phyloP scores from a whole-genome alignment of 495 filamentous ascomycete genomes.

The Penicillium atrosanguineum region DNA sequence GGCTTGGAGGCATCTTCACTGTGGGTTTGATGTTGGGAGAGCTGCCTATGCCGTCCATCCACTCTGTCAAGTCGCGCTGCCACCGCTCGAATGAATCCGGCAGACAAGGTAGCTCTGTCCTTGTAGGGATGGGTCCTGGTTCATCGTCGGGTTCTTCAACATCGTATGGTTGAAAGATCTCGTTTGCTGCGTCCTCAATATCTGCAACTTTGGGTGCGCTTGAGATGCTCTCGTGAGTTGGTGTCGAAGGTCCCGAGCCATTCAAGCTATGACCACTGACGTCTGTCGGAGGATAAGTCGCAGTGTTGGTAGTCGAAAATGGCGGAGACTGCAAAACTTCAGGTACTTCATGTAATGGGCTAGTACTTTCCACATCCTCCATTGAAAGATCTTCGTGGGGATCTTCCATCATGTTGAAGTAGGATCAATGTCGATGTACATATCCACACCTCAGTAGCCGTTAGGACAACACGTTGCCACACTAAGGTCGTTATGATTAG shows the following conservation, averaged over 20 bases:
- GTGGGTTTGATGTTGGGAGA: slow-evolving; percentile 15
- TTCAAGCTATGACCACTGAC: slow-evolving; percentile 16
- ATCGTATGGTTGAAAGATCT: slow-evolving; percentile 39
- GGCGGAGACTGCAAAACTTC: neutral
- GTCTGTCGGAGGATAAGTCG: slow-evolving; percentile 1
- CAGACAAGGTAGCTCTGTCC: slow-evolving; percentile 10
- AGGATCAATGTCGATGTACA: neutral
- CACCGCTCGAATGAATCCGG: slow-evolving; percentile 25
- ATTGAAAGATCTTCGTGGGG: slow-evolving; percentile 1
- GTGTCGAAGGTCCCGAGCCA: slow-evolving; percentile 17
- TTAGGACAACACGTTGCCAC: slow-evolving; percentile 1
- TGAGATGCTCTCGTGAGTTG: neutral
- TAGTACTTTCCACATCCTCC: neutral
- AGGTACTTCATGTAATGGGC: neutral
- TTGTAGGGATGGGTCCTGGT: slow-evolving; percentile 1
- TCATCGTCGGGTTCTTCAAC: slow-evolving; percentile 47
- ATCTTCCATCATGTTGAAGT: neutral
- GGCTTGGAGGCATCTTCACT: neutral
- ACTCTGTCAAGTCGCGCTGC: slow-evolving; percentile 36
- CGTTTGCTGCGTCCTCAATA: slow-evolving; percentile 1
- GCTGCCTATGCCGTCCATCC: slow-evolving; percentile 30
- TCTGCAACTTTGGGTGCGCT: slow-evolving; percentile 1
- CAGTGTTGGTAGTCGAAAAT: neutral
- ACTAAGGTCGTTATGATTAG: neutral
- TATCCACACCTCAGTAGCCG: neutral